Evolutionary conservation across 2,329 filamentous ascomycete genomes (phyloP).

Genomic region (Blastomyces emzantsi): DNA sequence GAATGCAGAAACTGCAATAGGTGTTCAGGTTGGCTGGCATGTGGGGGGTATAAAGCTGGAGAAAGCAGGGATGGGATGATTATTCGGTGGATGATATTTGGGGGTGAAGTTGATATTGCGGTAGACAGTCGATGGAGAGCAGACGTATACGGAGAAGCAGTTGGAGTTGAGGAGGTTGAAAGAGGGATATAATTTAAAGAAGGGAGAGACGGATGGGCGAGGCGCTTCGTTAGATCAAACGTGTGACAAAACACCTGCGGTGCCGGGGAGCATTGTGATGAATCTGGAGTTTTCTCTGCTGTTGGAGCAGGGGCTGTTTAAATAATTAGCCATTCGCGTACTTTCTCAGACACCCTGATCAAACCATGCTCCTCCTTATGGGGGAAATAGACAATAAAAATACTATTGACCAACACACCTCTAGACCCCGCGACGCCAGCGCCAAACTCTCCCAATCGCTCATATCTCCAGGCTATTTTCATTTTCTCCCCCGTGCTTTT

Average conservation of each 20-base stretch:
- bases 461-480: constrained; percentile 99
- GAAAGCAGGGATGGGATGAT: constrained; percentile 79
- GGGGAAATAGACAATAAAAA: not conserved
- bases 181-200: constrained; percentile 47
- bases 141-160: constrained; percentile 49
- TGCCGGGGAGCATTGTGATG: constrained; percentile 21
- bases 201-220: constrained; percentile 47
- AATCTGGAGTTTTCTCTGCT: constrained; percentile 37
- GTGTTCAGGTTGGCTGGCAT: constrained; percentile 59
- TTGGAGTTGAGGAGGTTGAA: constrained; percentile 25
- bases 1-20: constrained; percentile 74
- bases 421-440: constrained; percentile 45
- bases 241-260: constrained; percentile 56
- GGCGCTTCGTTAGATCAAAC: constrained; percentile 61
- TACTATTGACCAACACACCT: constrained; percentile 42
- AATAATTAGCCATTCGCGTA: constrained; percentile 15
- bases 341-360: not conserved
- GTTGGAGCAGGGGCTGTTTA: constrained; percentile 23
- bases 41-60: constrained; percentile 69
- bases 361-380: not conserved
- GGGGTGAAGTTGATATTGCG: constrained; percentile 49
- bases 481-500: constrained; percentile 60
- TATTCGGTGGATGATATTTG: constrained; percentile 63
- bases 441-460: constrained; percentile 65
- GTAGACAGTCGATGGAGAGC: constrained; percentile 54